phyloP scores from a whole-genome alignment of 495 filamentous ascomycete genomes.

The Penicillium maclennaniae region DNA sequence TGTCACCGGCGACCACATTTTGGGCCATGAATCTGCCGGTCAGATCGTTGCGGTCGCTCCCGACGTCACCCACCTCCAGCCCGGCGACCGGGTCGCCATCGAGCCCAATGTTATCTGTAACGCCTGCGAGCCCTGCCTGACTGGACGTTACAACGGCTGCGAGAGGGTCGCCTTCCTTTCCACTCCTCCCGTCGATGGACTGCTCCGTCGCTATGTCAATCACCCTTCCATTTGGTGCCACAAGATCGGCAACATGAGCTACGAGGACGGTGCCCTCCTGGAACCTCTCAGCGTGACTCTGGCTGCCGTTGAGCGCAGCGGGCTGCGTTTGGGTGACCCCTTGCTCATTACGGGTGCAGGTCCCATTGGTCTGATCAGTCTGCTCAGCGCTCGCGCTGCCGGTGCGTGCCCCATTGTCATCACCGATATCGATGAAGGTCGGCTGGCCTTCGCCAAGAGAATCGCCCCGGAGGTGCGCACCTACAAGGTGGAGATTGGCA shows the following conservation, averaged over 20 bases:
- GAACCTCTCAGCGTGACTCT: slow-evolving; percentile 85
- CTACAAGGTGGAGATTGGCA: slow-evolving; percentile 66
- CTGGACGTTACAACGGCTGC: slow-evolving; percentile 90
- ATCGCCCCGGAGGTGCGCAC: slow-evolving; percentile 70
- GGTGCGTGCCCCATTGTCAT: slow-evolving; percentile 84
- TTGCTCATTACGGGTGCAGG: slow-evolving; percentile 85
- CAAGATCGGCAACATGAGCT: slow-evolving; percentile 86
- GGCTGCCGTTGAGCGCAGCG: slow-evolving; percentile 75
- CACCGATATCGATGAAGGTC: slow-evolving; percentile 85
- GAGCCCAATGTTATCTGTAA: slow-evolving; percentile 90
- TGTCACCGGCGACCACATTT: slow-evolving; percentile 78
- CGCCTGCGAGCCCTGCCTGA: slow-evolving; percentile 83
- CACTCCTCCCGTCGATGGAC: slow-evolving; percentile 83
- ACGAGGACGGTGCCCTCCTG: slow-evolving; percentile 79
- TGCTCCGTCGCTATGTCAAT: slow-evolving; percentile 87
- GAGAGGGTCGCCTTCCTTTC: slow-evolving; percentile 79
- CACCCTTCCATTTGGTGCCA: slow-evolving; percentile 91
- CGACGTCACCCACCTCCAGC: slow-evolving; percentile 64
- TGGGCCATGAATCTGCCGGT: slow-evolving; percentile 90
- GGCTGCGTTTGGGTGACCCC: slow-evolving; percentile 75
- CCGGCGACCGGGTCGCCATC: slow-evolving; percentile 84
- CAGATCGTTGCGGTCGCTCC: slow-evolving; percentile 77
- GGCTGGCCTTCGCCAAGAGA: slow-evolving; percentile 76
- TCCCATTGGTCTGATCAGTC: slow-evolving; percentile 82
- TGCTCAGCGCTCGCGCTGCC: slow-evolving; percentile 76